Base-by-base conservation (phyloP, 1,284 basidiomycete species). In the Peniophora sp. region DNA sequence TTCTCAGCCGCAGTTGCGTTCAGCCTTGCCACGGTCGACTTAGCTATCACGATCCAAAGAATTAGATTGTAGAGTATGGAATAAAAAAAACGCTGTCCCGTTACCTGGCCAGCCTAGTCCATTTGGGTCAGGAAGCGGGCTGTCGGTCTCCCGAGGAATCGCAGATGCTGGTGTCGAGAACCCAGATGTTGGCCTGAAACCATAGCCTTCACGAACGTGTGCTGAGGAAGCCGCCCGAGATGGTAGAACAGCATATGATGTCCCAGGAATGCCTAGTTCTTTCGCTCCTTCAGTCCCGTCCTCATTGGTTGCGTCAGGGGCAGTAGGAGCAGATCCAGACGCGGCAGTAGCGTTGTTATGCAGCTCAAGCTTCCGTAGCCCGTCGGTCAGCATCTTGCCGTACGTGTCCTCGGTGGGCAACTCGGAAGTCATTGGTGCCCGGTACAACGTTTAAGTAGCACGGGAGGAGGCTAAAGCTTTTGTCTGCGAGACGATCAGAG, bases 91-190 rank as follows among this genome's bases (percentile, higher is more conserved):
- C 47, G 24, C 43, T 19, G 34, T 66, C 75, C 27, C 27, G 12
- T 61, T 59, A 91, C 92, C 92, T 67, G 94, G 94, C 93, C 94
- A 97, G 2, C 93, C 94, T 14, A 97, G 77, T 39, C 94, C 94
- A 59, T 96, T 81, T 44, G 80, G 81, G 69, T 95, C 92, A 43
- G 88, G 87, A 34, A 93, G 79, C 52, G 80, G 74, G 57, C 66
- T 70, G 25, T 50, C 58, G 2, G 48, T 58, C 47, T 56, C 48
- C 24, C 54, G 55, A 10, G 49, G 46, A 10, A 58, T 56, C 20
- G 57, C 55, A 19, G 57, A 55, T 41, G 65, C 59, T 48, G 85
- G 87, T 2, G 87, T 88, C n/a, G 79, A 76, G 38, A 76, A 63
- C 2, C 84, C 85, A 19, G 85, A 88, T 34, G 75, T 63, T 6